These are phyloP conservation scores for Digitaria exilis DNA, from an alignment of 202 grass and related monocot genomes.

Conservation along the genomic window DNA sequence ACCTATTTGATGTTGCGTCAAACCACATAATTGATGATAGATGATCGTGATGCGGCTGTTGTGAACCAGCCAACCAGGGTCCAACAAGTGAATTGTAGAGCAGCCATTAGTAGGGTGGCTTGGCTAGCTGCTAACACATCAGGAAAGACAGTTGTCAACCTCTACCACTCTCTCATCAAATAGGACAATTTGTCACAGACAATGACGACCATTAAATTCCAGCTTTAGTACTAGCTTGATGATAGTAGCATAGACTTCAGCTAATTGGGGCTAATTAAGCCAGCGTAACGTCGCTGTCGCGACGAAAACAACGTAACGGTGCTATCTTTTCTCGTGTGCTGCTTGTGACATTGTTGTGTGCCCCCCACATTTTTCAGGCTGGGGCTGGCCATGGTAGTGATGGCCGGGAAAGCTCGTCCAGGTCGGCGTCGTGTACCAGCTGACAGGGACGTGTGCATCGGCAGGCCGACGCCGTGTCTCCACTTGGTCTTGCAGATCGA, in stretches of 20 bases:
- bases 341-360: too few relatives aligned
- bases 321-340: not conserved
- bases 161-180: not conserved
- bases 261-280: too few relatives aligned
- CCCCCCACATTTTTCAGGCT: constrained; percentile 18
- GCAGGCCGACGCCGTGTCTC: constrained; percentile 11
- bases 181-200: not conserved
- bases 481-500: not conserved
- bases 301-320: not conserved
- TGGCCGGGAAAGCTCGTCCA: constrained; percentile 3
- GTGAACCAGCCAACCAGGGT: not conserved
- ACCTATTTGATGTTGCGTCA: not conserved
- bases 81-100: not conserved
- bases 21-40: not conserved
- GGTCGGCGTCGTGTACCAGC: not conserved
- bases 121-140: not conserved
- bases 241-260: too few relatives aligned
- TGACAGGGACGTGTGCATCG: not conserved
- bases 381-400: not conserved
- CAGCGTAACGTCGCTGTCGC: constrained; percentile 17
- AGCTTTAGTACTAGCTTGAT: too few relatives aligned
- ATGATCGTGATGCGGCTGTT: not conserved
- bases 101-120: not conserved
- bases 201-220: not conserved
- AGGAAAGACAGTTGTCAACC: not conserved